Evolutionary conservation across 2,329 filamentous ascomycete species (phyloP), one percentile per base, ranked within the genome.

Genomic region (Hypocrella siamensis): DNA sequence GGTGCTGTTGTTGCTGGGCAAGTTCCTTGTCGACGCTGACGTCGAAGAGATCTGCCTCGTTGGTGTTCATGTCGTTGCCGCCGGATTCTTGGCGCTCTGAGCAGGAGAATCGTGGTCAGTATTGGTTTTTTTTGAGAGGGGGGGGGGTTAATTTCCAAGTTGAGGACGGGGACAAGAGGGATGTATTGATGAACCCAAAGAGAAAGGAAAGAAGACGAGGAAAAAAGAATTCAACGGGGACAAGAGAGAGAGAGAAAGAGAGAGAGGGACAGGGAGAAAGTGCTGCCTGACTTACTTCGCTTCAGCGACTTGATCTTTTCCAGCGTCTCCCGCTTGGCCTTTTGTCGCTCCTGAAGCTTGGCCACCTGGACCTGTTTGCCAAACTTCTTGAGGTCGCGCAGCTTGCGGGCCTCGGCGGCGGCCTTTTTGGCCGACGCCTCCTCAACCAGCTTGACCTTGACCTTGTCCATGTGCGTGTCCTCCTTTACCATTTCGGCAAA

Each of bases 401-500:
- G 78, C 60, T 85, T 85, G 52, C 85, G 74, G 6, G 90, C 90
- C 57, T 98, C 90, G 17, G 81, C 76, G 18, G 84, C 72, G 1
- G 90, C 88, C 65, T 93, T 93, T 68, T 93, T 93, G 38, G 75
- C 67, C 9, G 88, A 82, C 1, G 88, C 90, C 49, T 92, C 84
- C 48, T 96, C 86, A 39, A 93, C 70, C 47, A 96, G 64, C 67
- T 92, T 93, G 48, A 78, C 74, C 67, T 92, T 92, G 53, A 98
- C 82, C 67, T 82, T 86, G 52, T 82, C 82, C 90, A 98, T 98
- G 57, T 94, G 90, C 47, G 92, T 88, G 52, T 98, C 90, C 48
- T 79, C 83, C 72, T 96, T 96, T 48, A 94, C 78, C 86, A 96
- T 98, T 66, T 98, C 90, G 28, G 90, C 90, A 47, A 98, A 98